These are phyloP conservation scores for barrel medic (Medicago truncatula) DNA, from an alignment of 306 rosid species.

Conservation along the genomic window DNA sequence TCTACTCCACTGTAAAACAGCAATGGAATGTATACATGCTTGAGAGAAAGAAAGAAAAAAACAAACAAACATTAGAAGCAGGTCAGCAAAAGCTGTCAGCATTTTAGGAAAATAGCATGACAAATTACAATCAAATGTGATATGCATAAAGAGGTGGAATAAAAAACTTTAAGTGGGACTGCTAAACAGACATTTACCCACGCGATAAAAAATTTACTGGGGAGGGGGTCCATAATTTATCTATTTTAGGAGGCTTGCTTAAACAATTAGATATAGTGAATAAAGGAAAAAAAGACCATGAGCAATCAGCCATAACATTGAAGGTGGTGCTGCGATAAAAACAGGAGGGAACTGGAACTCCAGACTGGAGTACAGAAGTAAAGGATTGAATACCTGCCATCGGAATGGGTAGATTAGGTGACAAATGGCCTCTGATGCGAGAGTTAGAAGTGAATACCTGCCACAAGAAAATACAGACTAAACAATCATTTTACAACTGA, in stretches of 20 bases:
- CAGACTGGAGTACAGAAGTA: slow-evolving; percentile 9
- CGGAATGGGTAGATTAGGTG: slow-evolving; percentile 94
- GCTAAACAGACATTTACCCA: slow-evolving; percentile 4
- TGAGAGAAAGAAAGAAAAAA: slow-evolving; percentile 56
- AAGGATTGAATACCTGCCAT: slow-evolving; percentile 77
- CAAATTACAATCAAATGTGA: slow-evolving; percentile 36
- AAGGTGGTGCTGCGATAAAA: slow-evolving; percentile 33
- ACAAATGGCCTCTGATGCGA: slow-evolving; percentile 95
- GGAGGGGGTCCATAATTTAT: slow-evolving; percentile 10
- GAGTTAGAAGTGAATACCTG: slow-evolving; percentile 95
- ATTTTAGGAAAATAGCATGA: slow-evolving; percentile 33
- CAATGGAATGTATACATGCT: slow-evolving; percentile 99
- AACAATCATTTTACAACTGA: slow-evolving; percentile 42
- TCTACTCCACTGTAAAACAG: slow-evolving; percentile 99
- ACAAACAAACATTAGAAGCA: slow-evolving; percentile 46
- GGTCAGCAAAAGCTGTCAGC: slow-evolving; percentile 43
- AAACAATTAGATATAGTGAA: slow-evolving; percentile 7
- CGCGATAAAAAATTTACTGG: background rate
- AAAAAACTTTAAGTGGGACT: background rate
- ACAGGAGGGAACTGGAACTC: background rate
- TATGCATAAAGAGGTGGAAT: slow-evolving; percentile 18
- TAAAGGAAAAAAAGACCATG: background rate
- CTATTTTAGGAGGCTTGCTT: slow-evolving; percentile 5
- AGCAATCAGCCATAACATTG: slow-evolving; percentile 19
- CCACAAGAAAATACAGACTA: slow-evolving; percentile 45